Conservation (phyloP, 441 rosid species). For the Pelargonium fulgidum region DNA sequence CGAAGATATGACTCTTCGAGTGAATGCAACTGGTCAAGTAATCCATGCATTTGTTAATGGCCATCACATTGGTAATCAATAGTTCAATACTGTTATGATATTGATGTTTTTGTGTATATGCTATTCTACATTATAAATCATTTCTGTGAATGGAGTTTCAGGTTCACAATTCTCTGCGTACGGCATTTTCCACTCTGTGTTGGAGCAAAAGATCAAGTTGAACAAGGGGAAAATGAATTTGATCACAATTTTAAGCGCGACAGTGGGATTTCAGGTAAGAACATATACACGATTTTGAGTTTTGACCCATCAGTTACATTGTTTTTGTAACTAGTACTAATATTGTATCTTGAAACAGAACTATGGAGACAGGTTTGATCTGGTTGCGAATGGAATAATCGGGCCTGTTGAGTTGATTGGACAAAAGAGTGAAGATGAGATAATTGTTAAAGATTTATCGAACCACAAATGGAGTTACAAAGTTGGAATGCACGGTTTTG, state of each 20-base stretch:
- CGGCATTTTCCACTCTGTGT: not conserved
- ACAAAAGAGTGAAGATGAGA: not conserved
- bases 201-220: not conserved
- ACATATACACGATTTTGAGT: not conserved
- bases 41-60: slow-evolving; percentile 28
- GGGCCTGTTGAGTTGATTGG: slow-evolving; percentile 22
- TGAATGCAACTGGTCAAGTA: slow-evolving; percentile 19
- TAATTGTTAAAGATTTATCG: slow-evolving; percentile 13
- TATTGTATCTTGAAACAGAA: slow-evolving; percentile 13
- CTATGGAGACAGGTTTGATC: slow-evolving; percentile 23
- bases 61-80: slow-evolving; percentile 17
- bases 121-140: too few relatives aligned
- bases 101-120: not conserved
- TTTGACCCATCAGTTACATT: not conserved
- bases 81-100: not conserved
- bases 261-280: slow-evolving; percentile 20
- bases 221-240: slow-evolving; percentile 5
- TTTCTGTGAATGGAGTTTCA: not conserved
- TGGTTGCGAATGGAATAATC: slow-evolving; percentile 15
- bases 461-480: slow-evolving; percentile 23
- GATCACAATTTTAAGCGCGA: slow-evolving; percentile 18
- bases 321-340: too few relatives aligned
- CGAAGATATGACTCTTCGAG: slow-evolving; percentile 12
- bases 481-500: slow-evolving; percentile 28
- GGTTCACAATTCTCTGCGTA: slow-evolving; percentile 13